Percentiles rank a stretch among this genome's conserved stretches.
Evolutionary conservation across 2,329 filamentous ascomycete species (phyloP).

Genomic region (Phaeophleospora eucalypticola): DNA sequence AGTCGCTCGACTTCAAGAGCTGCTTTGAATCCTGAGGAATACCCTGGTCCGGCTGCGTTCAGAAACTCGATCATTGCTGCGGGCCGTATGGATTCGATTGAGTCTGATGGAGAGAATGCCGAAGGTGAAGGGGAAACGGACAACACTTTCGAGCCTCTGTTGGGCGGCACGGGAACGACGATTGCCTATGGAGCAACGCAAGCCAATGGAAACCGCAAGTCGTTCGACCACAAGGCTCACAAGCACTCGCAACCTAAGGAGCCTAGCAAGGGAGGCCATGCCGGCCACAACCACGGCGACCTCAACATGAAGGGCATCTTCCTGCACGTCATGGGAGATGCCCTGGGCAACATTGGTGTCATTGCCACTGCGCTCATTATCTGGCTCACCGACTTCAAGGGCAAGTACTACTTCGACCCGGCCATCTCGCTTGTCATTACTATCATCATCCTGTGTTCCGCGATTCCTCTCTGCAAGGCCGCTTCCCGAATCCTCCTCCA

Average conservation of each 20-base stretch:
- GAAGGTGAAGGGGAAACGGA: conserved; percentile 46
- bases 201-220: conserved; percentile 23
- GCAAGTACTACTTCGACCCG: conserved; percentile 85
- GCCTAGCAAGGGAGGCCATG: conserved; percentile 46
- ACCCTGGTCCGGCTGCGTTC: conserved; percentile 84
- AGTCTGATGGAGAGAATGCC: conserved; percentile 54
- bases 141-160: conserved; percentile 12
- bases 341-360: conserved; percentile 80
- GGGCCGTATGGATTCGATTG: conserved; percentile 56
- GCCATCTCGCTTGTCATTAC: conserved; percentile 93
- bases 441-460: conserved; percentile 65
- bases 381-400: conserved; percentile 79
- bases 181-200: conserved; percentile 26
- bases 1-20: conserved; percentile 56
- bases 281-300: conserved; percentile 73
- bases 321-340: conserved; percentile 71
- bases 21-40: conserved; percentile 56
- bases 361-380: conserved; percentile 81
- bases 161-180: conserved; percentile 32
- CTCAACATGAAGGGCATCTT: conserved; percentile 87
- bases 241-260: conserved; percentile 75
- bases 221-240: conserved; percentile 51
- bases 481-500: conserved; percentile 87
- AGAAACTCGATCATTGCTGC: conserved; percentile 88
- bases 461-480: conserved; percentile 72